A percentile compares a stretch with the other conserved stretches of the same genome.
Conservation (phyloP, 164 flowering plant species). For the Tinospora cordifolia region DNA sequence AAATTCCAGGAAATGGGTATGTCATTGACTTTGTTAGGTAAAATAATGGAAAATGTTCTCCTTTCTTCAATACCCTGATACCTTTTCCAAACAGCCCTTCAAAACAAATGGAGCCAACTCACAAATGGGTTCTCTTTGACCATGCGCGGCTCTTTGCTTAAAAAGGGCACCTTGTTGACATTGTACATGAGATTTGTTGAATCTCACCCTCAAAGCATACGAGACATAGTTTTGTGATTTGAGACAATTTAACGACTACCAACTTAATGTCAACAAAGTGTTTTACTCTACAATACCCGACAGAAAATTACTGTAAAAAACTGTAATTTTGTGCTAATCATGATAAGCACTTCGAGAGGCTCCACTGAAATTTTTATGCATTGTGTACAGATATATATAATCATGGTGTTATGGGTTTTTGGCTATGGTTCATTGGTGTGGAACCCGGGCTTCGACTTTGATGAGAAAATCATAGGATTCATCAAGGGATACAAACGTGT, state of each 20-base stretch:
- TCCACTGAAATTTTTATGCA: slow-evolving; percentile 2
- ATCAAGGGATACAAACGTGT: slow-evolving; percentile 82
- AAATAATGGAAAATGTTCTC: background rate
- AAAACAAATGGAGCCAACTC: background rate
- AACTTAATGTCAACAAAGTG: too few species aligned
- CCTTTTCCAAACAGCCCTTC: background rate
- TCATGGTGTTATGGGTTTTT: slow-evolving; percentile 94
- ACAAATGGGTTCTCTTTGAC: background rate
- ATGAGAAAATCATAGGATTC: slow-evolving; percentile 76
- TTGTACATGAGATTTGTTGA: too few species aligned
- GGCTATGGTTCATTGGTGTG: slow-evolving; percentile 93
- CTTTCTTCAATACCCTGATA: background rate
- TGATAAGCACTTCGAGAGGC: background rate
- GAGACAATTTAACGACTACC: too few species aligned
- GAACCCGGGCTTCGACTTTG: slow-evolving; percentile 93
- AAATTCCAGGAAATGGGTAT: background rate
- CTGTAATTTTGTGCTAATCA: too few species aligned
- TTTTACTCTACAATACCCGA: too few species aligned
- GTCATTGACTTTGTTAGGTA: background rate
- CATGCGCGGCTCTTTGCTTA: background rate
- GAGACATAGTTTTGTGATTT: too few species aligned
- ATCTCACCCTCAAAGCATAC: too few species aligned
- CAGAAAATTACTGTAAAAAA: too few species aligned
- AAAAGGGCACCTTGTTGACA: too few species aligned
- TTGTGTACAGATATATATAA: slow-evolving; percentile 25